Conservation (phyloP, 495 filamentous ascomycete genomes). For the Halenospora varia region DNA sequence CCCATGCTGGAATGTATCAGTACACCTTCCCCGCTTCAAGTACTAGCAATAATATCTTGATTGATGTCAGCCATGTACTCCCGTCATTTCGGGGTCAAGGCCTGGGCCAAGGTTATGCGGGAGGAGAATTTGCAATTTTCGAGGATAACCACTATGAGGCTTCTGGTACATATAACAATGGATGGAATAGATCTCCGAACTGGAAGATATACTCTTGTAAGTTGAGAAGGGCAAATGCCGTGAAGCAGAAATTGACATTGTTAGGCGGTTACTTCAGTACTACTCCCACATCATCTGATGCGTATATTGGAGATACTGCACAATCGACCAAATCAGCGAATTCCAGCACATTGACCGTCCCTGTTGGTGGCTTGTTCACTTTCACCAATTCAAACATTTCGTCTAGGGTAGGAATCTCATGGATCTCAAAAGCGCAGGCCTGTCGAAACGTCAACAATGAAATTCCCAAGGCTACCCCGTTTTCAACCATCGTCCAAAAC, state of each 20-base stretch:
- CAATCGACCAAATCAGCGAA: background rate
- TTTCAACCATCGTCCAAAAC: constrained; percentile 43
- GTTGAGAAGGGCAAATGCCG: background rate
- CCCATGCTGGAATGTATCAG: constrained; percentile 58
- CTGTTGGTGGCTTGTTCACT: constrained; percentile 11
- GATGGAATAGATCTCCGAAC: constrained; percentile 46
- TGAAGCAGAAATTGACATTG: background rate
- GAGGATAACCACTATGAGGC: constrained; percentile 58
- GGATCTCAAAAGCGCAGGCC: constrained; percentile 58
- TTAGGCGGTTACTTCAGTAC: constrained; percentile 17
- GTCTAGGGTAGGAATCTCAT: constrained; percentile 68
- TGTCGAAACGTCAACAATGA: constrained; percentile 56
- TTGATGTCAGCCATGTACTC: constrained; percentile 70
- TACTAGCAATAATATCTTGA: constrained; percentile 46
- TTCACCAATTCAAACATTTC: constrained; percentile 30
- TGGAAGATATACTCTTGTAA: constrained; percentile 73
- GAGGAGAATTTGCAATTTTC: constrained; percentile 53
- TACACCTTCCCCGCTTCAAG: constrained; percentile 53
- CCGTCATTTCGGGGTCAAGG: constrained; percentile 58
- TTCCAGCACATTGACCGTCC: background rate
- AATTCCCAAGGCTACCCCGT: constrained; percentile 45
- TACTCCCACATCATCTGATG: background rate
- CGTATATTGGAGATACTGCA: background rate
- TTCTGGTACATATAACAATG: constrained; percentile 61
- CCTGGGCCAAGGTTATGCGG: constrained; percentile 61